Conservation (phyloP, 371 early-diverging fungal genomes). For the Apophysomyces ossiformis region DNA sequence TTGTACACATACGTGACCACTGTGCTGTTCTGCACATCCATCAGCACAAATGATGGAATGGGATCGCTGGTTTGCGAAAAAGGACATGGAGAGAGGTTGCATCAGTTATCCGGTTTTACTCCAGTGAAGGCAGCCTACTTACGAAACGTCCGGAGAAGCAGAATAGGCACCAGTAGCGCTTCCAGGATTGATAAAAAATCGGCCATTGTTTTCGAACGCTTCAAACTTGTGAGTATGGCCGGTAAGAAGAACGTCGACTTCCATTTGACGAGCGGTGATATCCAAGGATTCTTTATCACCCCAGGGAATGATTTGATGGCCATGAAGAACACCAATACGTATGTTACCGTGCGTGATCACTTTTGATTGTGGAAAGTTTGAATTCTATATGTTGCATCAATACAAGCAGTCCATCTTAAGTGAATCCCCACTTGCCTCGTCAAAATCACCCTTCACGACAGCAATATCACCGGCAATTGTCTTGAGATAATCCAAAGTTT, state of each 20-base stretch:
- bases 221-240: constrained; percentile 92
- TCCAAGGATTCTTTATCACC: constrained; percentile 84
- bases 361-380: constrained; percentile 65
- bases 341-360: constrained; percentile 79
- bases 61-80: constrained; percentile 46
- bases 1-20: constrained; percentile 92
- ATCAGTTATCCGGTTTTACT: neutral
- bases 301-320: constrained; percentile 90
- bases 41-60: constrained; percentile 91
- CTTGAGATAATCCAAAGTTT: constrained; percentile 85
- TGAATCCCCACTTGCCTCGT: constrained; percentile 56
- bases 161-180: constrained; percentile 90
- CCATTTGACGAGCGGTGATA: constrained; percentile 83
- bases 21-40: constrained; percentile 85
- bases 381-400: constrained; percentile 39
- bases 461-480: constrained; percentile 82
- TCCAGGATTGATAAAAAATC: constrained; percentile 94
- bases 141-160: constrained; percentile 45
- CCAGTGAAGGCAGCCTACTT: constrained; percentile 22
- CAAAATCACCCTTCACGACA: constrained; percentile 86
- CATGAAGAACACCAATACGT: constrained; percentile 86
- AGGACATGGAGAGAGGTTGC: neutral
- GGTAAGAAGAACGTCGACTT: constrained; percentile 87
- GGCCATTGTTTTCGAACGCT: constrained; percentile 87
- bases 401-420: neutral